Evolutionary conservation across 768 basidiomycete genomes (phyloP), one percentile per base, ranked within the genome.

Genomic region (Chalciporus pseudorubinellus): DNA sequence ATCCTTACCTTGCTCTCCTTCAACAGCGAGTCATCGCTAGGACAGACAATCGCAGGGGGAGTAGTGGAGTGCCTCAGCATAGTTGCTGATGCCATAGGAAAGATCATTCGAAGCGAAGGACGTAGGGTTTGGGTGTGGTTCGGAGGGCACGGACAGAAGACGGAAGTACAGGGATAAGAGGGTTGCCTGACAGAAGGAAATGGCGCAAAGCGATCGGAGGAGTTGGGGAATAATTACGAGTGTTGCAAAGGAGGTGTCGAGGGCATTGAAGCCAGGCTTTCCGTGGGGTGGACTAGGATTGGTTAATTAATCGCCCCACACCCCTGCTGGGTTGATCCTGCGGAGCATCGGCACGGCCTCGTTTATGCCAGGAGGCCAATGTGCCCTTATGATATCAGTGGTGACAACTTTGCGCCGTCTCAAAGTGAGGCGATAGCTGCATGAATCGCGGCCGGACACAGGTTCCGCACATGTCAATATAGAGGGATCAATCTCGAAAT

Each of bases 311-410:
- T 59, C 50, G 34, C 18, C 44, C 49, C 41, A n/a, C 51, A 44
- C 39, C 49, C 5, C 51, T 46, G 21, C 40, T 44, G 3, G 39
- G 13, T 28, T 48, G 41, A 26, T 39, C 11, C 48, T 26, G 39
- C 21, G 24, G 44, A 21, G 39, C 33, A 18, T 40, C n/a, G n/a
- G n/a, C n/a, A n/a, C n/a, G 5, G 44, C 63, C 63, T 59, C 63
- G 44, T 51, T 63, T 47, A 46, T 48, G 44, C 13, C 52, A 42
- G 53, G 47, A 58, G 56, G 53, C 43, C 34, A 3, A 9, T 18
- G 36, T 24, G 19, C 40, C 28, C 36, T 47, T 10, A 50, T 16
- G 16, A 36, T 36, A n/a, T 44, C 41, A 46, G 61, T 24, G 36
- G 44, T 40, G 34, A 29, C 5, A 31, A 45, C 44, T 46, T 39